Evolutionary conservation across 345 rosid species (phyloP), one percentile per base, ranked within the genome.

Genomic region (Ailanthus altissimus): DNA sequence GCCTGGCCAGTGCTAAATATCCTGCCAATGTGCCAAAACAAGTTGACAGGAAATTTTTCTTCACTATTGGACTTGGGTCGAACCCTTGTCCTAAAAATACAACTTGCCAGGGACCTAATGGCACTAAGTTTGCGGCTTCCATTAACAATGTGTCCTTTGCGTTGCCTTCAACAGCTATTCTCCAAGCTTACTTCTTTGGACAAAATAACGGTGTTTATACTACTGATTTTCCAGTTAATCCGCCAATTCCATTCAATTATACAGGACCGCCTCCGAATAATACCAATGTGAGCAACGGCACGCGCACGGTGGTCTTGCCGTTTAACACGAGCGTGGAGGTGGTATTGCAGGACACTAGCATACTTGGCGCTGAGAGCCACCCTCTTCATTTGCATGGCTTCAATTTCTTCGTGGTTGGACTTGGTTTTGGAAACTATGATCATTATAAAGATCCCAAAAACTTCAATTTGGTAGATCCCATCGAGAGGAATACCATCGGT

Each of bases 101-200:
- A 18, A 85, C 84, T 12, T 85, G 90, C 51, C 87, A 83, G 51
- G 90, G 90, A 26, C 90, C 90, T 0, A 77, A 80, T 2, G 70
- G 83, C 16, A 83, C 84, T 63, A 87, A 77, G 67, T 87, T 87
- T 57, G 51, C 87, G 4, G 88, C 90, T 16, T 56, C 87, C 0
- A 56, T 87, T 5, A 87, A 87, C 76, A 87, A 83, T 42, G 70
- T 85, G 32, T 87, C 90, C 8, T 87, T 87, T 56, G 16, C 4
- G 8, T 18, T 87, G 21, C 90, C 90, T 10, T 68, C 88, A 8
- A 54, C 72, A 14, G 87, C 89, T 8, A 58, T 87, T 15, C 83
- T 87, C 61, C 88, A 87, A 73, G 81, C 90, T 32, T 16, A 82
- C 78, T 87, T 68, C 72, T 82, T 49, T 14, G 86, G 88, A 45